Conservation (phyloP, 192 early-diverging fungal species). For the Umbelopsis sp. region DNA sequence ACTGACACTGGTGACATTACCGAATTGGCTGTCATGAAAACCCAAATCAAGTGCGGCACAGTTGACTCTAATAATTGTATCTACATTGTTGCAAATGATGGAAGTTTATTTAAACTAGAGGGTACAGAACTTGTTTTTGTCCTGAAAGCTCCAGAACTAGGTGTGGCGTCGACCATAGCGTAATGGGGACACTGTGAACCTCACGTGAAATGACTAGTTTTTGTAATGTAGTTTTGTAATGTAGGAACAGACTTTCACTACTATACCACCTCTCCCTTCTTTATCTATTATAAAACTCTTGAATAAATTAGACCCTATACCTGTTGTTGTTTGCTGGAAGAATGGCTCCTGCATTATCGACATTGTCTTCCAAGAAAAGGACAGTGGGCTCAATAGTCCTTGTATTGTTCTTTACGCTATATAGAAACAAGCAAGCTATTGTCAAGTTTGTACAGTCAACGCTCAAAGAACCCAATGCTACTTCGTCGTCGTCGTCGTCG, state of each 20-base stretch:
- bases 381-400: not conserved
- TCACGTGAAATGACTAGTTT: not conserved
- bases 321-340: not conserved
- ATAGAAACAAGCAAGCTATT: constrained; percentile 1
- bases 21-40: not conserved
- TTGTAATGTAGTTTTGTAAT: not conserved
- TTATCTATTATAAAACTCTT: not conserved
- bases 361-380: not conserved
- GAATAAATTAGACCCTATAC: not conserved
- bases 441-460: not conserved
- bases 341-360: constrained; percentile 5
- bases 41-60: not conserved
- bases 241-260: not conserved
- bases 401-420: constrained; percentile 3
- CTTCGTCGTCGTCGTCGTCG: no score
- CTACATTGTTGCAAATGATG: not conserved
- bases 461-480: not conserved
- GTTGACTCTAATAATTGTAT: not conserved
- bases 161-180: not conserved
- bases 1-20: not conserved
- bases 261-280: not conserved
- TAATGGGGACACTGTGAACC: not conserved
- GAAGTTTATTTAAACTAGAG: not conserved
- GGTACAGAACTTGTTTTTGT: not conserved
- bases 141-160: not conserved